Evolutionary conservation across 148 eudicot species (phyloP).

Genomic region (Fagopyrum esculentum): DNA sequence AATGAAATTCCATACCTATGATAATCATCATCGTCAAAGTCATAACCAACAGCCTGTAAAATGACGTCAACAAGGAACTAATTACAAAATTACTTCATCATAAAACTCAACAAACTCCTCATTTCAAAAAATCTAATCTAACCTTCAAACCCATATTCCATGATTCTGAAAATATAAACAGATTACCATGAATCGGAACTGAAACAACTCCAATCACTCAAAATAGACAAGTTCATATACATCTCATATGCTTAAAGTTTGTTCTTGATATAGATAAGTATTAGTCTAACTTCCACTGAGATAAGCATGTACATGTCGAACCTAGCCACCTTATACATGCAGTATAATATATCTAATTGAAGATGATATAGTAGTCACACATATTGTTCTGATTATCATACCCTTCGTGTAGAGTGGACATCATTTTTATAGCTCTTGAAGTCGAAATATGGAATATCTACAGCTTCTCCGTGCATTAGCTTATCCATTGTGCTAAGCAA

Average conservation of each 20-base stretch:
- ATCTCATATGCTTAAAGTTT: too few relatives aligned
- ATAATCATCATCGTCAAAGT: constrained; percentile 78
- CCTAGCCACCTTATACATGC: neutral
- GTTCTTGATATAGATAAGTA: too few relatives aligned
- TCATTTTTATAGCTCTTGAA: constrained; percentile 79
- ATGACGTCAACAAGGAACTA: constrained; percentile 6
- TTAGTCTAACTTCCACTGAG: too few relatives aligned
- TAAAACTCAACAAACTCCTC: too few relatives aligned
- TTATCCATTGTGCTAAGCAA: constrained; percentile 64
- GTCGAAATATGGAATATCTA: constrained; percentile 90
- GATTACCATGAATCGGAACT: too few relatives aligned
- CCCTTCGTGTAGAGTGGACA: constrained; percentile 73
- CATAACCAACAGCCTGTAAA: constrained; percentile 79
- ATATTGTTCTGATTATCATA: constrained; percentile 26
- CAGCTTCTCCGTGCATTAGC: constrained; percentile 80
- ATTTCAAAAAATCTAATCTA: constrained; percentile 8
- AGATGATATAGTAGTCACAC: neutral
- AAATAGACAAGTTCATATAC: too few relatives aligned
- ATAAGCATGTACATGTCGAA: neutral
- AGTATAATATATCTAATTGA: neutral
- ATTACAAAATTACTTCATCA: neutral
- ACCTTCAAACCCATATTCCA: constrained; percentile 90
- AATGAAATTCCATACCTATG: constrained; percentile 44
- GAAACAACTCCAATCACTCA: too few relatives aligned
- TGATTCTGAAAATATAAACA: too few relatives aligned